A percentile compares a stretch with the other conserved stretches of the same genome.
These are phyloP conservation scores for Apiotrichum gracile DNA, from an alignment of 1,284 basidiomycete species.

Conservation along the genomic window DNA sequence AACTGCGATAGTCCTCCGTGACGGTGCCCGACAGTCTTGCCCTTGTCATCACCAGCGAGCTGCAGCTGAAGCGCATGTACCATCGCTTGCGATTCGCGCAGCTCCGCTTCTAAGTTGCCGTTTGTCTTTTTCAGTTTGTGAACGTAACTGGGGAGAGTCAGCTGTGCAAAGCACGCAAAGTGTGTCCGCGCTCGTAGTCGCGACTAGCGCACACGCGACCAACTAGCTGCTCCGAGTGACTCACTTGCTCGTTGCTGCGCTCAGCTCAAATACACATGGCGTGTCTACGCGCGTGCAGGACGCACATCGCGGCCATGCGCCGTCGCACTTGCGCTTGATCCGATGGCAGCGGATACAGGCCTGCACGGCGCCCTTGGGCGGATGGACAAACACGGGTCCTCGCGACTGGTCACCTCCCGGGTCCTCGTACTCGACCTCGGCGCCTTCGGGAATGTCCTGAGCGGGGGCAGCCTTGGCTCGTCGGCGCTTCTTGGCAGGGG, in stretches of 20 bases:
- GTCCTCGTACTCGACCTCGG: slow-evolving; percentile 29
- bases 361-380: slow-evolving; percentile 33
- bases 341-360: slow-evolving; percentile 41
- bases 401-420: slow-evolving; percentile 26
- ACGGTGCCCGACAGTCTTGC: neutral
- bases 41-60: slow-evolving; percentile 9
- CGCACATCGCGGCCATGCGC: slow-evolving; percentile 33
- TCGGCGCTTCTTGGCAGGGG: slow-evolving; percentile 6
- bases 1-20: slow-evolving; percentile 5
- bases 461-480: slow-evolving; percentile 1
- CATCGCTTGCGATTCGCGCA: slow-evolving; percentile 25
- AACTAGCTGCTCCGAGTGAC: slow-evolving; percentile 15
- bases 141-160: slow-evolving; percentile 18
- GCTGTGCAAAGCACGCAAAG: neutral
- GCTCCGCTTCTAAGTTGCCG: slow-evolving; percentile 18
- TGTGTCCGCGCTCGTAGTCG: too few species aligned
- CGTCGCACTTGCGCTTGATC: slow-evolving; percentile 43
- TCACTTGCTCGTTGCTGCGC: slow-evolving; percentile 35
- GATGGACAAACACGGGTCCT: slow-evolving; percentile 38
- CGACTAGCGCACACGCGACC: neutral
- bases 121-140: slow-evolving; percentile 30
- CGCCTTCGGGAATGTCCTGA: slow-evolving; percentile 14
- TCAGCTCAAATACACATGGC: slow-evolving; percentile 40
- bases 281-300: slow-evolving; percentile 38
- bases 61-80: slow-evolving; percentile 30